Evolutionary conservation across 495 filamentous ascomycete species (phyloP), one percentile per base, ranked within the genome.

Genomic region (Thozetella sp.): DNA sequence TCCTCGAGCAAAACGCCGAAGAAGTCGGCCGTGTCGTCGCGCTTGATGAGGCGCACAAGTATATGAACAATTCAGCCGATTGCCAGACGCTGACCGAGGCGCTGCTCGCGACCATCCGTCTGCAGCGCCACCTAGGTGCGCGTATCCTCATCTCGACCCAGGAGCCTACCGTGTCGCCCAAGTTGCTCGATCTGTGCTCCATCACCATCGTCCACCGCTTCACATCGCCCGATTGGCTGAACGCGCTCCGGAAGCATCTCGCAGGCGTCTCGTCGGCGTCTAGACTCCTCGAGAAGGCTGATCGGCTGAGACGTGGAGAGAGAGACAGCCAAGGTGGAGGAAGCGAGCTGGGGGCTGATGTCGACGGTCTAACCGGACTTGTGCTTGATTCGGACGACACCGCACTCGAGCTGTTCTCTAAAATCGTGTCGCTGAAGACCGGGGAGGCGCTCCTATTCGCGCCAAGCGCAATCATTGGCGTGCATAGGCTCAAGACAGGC

Each of bases 151-250:
- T 93, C 26, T 85, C 90, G 0, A 94, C 91, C 0, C 90, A 95
- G 64, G 91, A 94, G 61, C 91, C 91, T 0, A 93, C 90, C 0
- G 84, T 94, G 43, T 88, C 88, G 0, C 83, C 85, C 0, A 71
- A 74, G 23, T 80, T 94, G 1, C 75, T 94, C 0, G 88, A 88
- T 58, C 79, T 94, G 6, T 91, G 85, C 68, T 88, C 83, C n/a
- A 75, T 88, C 20, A 90, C 88, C 0, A 82, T 94, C 56, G 84
- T 93, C 0, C 91, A 95, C 67, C 79, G 88, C 15, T 93, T 93
- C 63, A 86, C 81, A 0, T 89, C 84, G 1, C 90, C 90, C 0
- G 83, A 83, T 62, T 94, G 91, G 91, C 71, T 90, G 34, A 65
- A 57, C 0, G 69, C 77, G n/a, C 76, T 93, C 54, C 74, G 78